Evolutionary conservation across 371 early-diverging fungal species (phyloP).

Genomic region (Nematocida parisii): DNA sequence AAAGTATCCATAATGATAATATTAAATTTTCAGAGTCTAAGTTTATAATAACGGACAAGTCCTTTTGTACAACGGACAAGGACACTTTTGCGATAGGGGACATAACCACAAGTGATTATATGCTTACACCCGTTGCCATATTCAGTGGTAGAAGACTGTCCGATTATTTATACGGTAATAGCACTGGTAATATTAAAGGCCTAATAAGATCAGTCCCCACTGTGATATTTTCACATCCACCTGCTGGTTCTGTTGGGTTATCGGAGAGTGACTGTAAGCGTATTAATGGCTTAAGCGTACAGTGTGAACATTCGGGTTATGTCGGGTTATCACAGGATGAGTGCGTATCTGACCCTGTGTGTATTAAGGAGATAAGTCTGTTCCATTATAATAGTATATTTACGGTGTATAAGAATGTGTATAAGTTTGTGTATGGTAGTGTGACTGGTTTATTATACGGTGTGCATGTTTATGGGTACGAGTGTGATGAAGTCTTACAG

Average conservation of each 20-base stretch:
- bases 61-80: slow-evolving; percentile 75
- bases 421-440: slow-evolving; percentile 32
- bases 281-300: too few species aligned
- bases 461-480: slow-evolving; percentile 34
- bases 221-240: slow-evolving; percentile 89
- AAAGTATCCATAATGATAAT: slow-evolving; percentile 73
- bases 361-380: neutral
- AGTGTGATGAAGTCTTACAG: slow-evolving; percentile 48
- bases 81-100: slow-evolving; percentile 86
- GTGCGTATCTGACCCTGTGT: neutral
- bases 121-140: slow-evolving; percentile 78
- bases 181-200: slow-evolving; percentile 74
- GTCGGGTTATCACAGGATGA: slow-evolving; percentile 71
- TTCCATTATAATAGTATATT: slow-evolving; percentile 9
- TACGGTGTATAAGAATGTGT: slow-evolving; percentile 6
- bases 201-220: slow-evolving; percentile 76
- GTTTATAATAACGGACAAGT: slow-evolving; percentile 74
- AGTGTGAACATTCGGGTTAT: too few species aligned
- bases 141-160: slow-evolving; percentile 83
- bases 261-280: slow-evolving; percentile 72
- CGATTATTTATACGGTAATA: slow-evolving; percentile 82
- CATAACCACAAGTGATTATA: slow-evolving; percentile 77
- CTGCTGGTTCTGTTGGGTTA: slow-evolving; percentile 77
- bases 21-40: slow-evolving; percentile 74
- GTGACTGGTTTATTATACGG: slow-evolving; percentile 29